Evolutionary conservation across 208 protist genomes (phyloP), one percentile per base, ranked within the genome.

Genomic region (Leishmania mexicana): DNA sequence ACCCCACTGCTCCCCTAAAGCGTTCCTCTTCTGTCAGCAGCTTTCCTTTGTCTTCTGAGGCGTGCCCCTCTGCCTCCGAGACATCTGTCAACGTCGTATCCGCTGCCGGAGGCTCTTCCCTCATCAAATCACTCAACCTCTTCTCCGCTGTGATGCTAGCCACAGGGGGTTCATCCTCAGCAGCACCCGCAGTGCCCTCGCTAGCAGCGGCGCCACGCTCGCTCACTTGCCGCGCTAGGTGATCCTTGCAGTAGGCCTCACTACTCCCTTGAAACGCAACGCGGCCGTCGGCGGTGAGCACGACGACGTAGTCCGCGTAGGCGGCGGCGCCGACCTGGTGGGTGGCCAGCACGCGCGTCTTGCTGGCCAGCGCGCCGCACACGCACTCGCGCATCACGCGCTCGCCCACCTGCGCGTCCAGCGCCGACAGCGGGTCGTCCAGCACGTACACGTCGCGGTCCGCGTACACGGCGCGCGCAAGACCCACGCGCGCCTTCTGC

Each of bases 381-480:
- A 94, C 65, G 68, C 85, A 84, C 79, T 93, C 85, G 3, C 68
- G 78, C 81, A 96, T 85, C 47, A 97, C 85, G 40, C 81, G 84
- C 70, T 89, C 81, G 68, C 85, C 90, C 6, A 98, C 94, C 49
- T 96, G 87, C 47, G 90, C 91, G 87, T 99, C 98, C 35, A 99
- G 95, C n/a, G 97, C 95, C 28, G 87, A 91, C 47, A 99, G 93
- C 68, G 94, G 92, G 81, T 98, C 96, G 81, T 99, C 98, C 28
- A 99, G 79, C 51, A 99, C 68, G 84, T 95, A 95, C 76, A 97
- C 79, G 71, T 97, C 93, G 51, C 83, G 78, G 85, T 94, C 86
- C 28, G 89, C 84, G 86, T 97, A 98, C 78, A 96, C 84, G 28
- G 94, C 92, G 47, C 96, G 87, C 51, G 96, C 94, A 21, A 98